A percentile compares a stretch with the other conserved stretches of the same genome.
Conservation (phyloP, 441 rosid species). For the Melianthus villosus region DNA sequence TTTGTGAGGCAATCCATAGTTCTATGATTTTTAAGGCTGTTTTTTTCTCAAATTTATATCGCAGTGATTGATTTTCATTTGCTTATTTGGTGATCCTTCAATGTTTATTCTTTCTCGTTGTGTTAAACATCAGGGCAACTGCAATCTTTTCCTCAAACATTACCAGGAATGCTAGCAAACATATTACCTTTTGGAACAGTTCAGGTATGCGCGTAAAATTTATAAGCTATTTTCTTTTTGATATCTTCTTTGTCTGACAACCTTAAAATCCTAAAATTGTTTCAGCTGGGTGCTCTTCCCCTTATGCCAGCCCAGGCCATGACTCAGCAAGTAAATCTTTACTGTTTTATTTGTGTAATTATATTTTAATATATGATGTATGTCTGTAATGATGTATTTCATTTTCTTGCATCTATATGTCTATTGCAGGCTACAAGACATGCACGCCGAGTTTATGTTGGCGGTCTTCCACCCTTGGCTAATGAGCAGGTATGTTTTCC, state of each 20-base stretch:
- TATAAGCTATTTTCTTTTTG: too few relatives aligned
- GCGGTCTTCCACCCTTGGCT: slow-evolving; percentile 20
- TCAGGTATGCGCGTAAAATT: slow-evolving; percentile 13
- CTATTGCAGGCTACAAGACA: slow-evolving; percentile 18
- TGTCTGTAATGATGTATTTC: background rate
- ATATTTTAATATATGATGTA: background rate
- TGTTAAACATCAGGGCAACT: slow-evolving; percentile 10
- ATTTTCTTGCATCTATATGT: slow-evolving; percentile 4
- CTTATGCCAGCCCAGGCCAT: slow-evolving; percentile 20
- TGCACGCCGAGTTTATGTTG: slow-evolving; percentile 23
- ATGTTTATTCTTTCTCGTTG: background rate
- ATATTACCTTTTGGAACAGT: slow-evolving; percentile 15
- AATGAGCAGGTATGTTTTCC: slow-evolving; percentile 18
- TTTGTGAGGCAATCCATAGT: background rate
- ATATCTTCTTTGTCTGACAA: too few relatives aligned
- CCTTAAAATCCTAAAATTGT: too few relatives aligned
- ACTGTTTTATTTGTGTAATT: background rate
- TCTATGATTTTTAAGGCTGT: slow-evolving; percentile 5
- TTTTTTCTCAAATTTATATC: background rate
- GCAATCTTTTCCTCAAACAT: slow-evolving; percentile 8
- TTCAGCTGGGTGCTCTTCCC: slow-evolving; percentile 16
- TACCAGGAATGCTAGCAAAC: slow-evolving; percentile 14
- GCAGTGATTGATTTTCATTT: too few relatives aligned
- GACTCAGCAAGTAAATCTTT: slow-evolving; percentile 17
- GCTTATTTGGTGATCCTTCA: background rate